Base-by-base conservation (phyloP, 345 rosid genomes). In the Clausena lansium region DNA sequence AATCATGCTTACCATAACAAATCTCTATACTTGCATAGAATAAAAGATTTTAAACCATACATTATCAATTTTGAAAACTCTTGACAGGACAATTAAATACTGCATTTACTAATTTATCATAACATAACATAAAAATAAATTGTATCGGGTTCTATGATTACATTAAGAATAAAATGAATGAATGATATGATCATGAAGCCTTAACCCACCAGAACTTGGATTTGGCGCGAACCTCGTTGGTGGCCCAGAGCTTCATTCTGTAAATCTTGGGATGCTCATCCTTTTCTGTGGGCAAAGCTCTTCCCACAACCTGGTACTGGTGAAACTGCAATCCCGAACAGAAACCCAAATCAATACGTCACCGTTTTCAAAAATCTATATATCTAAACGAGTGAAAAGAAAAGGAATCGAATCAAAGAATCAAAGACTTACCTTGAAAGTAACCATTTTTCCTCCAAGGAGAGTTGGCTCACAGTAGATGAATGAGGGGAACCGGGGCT, bases 221-320 rank as follows among this genome's bases (percentile, higher is more conserved):
- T 73, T 84, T 86, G 25, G 86, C 87, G 14, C 86, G 83, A 68
- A 84, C 83, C 77, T 84, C 83, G 8, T 84, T 82, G 35, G 87
- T 84, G 9, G 86, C 87, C 86, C 89, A 86, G 9, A 84, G 85
- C 80, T 86, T 86, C 89, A 86, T 86, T 5, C 87, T 73, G 55
- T 82, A 86, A 61, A 81, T 86, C 79, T 86, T 83, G 17, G 89
- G 87, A 19, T 84, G 87, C 69, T 78, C 81, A 32, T 83, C 86
- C 2, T 70, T 14, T 45, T 83, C 86, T 0, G 85, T 81, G 6
- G 87, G 86, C 47, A 87, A 64, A 50, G 80, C 87, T 75, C 86
- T 79, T 10, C 87, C 89, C 24, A 84, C 87, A 25, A 84, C 85
- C 80, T 83, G 87, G 79, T 84, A 84, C 70, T 84, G 85, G 57